These are phyloP conservation scores for Pseudocercospora fijiensis DNA, from an alignment of 2,329 filamentous ascomycete species.

Conservation along the genomic window DNA sequence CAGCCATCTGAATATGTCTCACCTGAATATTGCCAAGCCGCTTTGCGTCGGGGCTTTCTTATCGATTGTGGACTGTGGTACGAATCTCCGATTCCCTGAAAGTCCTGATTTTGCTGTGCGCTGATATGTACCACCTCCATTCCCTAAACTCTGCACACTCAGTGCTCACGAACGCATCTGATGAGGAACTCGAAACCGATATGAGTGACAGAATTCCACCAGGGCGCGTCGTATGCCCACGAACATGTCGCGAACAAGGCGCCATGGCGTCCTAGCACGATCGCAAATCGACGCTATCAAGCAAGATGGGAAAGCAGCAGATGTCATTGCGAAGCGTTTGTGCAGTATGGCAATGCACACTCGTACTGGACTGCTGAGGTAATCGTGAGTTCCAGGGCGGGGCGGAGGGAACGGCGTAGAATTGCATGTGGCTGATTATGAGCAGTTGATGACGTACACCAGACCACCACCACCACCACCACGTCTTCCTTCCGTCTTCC, in stretches of 20 bases:
- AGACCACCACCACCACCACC: background rate
- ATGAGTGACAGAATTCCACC: constrained; percentile 18
- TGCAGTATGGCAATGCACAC: constrained; percentile 18
- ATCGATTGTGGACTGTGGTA: too few relatives aligned
- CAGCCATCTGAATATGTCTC: too few relatives aligned
- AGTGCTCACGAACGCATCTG: background rate
- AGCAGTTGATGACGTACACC: constrained; percentile 2
- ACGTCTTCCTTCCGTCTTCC: too few relatives aligned
- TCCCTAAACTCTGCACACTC: background rate
- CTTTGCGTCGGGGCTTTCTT: too few relatives aligned
- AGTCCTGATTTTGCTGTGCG: too few relatives aligned
- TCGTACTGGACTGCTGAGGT: background rate
- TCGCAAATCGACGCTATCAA: constrained; percentile 23
- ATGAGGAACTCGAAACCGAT: background rate
- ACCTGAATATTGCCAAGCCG: too few relatives aligned
- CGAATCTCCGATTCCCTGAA: too few relatives aligned
- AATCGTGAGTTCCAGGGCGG: background rate
- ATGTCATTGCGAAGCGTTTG: constrained; percentile 26
- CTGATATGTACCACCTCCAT: background rate
- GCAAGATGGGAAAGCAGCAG: constrained; percentile 23
- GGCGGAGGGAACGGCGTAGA: background rate
- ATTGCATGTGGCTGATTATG: background rate
- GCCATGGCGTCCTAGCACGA: constrained; percentile 13
- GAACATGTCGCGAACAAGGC: constrained; percentile 22
- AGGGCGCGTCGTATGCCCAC: constrained; percentile 28